A percentile compares a stretch with the other conserved stretches of the same genome.
These are phyloP conservation scores for Wickerhamiella spandovensis DNA, from an alignment of 805 yeast genomes.

Conservation along the genomic window DNA sequence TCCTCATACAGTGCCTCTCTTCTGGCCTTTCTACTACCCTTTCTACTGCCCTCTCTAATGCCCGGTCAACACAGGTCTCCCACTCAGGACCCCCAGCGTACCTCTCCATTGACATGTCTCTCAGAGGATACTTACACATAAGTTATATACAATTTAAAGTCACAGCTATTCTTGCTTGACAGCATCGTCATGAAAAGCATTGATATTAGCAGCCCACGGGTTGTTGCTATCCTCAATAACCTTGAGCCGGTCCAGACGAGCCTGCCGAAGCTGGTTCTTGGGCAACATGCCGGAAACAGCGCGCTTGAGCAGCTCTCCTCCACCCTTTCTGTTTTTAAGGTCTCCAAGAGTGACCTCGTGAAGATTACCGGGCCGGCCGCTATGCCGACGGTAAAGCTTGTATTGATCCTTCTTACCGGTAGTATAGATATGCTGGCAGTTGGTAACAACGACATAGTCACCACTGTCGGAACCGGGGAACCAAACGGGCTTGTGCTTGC, in stretches of 20 bases:
- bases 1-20: too few relatives aligned
- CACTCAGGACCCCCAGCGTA: too few relatives aligned
- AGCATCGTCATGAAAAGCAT: conserved; percentile 70
- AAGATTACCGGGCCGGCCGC: conserved; percentile 79
- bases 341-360: conserved; percentile 71
- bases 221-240: conserved; percentile 78
- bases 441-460: conserved; percentile 93
- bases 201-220: conserved; percentile 71
- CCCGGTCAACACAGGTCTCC: too few relatives aligned
- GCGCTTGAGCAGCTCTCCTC: conserved; percentile 66
- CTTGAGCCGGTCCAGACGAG: conserved; percentile 71
- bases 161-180: background rate
- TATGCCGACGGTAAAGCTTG: conserved; percentile 80
- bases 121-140: too few relatives aligned
- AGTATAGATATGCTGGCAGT: conserved; percentile 67
- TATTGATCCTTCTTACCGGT: conserved; percentile 76
- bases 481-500: conserved; percentile 92
- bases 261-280: conserved; percentile 67
- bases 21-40: too few relatives aligned
- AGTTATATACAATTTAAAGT: background rate
- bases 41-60: too few relatives aligned
- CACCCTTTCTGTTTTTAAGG: conserved; percentile 66
- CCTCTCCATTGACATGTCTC: too few relatives aligned
- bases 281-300: conserved; percentile 98
- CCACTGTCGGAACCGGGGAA: conserved; percentile 74